phyloP scores from a whole-genome alignment of 441 rosid genomes.

The Raphanus hybrid region DNA sequence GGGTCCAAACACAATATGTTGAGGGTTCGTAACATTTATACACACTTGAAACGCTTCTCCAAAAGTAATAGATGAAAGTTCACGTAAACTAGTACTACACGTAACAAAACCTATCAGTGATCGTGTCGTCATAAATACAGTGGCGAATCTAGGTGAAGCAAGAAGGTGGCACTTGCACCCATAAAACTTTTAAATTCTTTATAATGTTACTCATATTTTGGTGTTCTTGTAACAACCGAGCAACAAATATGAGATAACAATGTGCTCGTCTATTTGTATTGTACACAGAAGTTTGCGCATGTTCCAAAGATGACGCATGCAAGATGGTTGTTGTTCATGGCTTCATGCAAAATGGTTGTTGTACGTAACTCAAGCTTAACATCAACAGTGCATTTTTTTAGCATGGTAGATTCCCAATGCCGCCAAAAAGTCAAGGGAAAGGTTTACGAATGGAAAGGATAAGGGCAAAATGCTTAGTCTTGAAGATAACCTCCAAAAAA shows the following conservation, averaged over 20 bases:
- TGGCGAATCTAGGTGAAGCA: too few relatives aligned
- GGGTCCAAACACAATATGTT: not conserved
- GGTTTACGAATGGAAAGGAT: not conserved
- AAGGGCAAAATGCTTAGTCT: not conserved
- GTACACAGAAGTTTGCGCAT: not conserved
- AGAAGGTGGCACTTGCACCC: too few relatives aligned
- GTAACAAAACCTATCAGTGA: not conserved
- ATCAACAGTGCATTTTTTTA: not conserved
- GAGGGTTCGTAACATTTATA: not conserved
- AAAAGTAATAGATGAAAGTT: too few relatives aligned
- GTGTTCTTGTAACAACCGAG: not conserved
- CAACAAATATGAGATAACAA: not conserved
- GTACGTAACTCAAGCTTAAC: not conserved
- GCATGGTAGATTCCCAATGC: not conserved
- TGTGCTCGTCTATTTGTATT: not conserved
- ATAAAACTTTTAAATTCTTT: too few relatives aligned
- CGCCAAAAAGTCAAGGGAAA: not conserved
- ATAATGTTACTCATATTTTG: not conserved
- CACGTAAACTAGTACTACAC: not conserved
- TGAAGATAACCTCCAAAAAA: not conserved
- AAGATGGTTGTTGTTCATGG: not conserved
- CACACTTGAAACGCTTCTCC: too few relatives aligned
- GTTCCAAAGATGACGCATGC: not conserved
- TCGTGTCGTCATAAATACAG: not conserved
- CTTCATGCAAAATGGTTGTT: not conserved